Conservation (phyloP, 1,139 yeast genomes). For the Sugiyamaella castrensis region DNA sequence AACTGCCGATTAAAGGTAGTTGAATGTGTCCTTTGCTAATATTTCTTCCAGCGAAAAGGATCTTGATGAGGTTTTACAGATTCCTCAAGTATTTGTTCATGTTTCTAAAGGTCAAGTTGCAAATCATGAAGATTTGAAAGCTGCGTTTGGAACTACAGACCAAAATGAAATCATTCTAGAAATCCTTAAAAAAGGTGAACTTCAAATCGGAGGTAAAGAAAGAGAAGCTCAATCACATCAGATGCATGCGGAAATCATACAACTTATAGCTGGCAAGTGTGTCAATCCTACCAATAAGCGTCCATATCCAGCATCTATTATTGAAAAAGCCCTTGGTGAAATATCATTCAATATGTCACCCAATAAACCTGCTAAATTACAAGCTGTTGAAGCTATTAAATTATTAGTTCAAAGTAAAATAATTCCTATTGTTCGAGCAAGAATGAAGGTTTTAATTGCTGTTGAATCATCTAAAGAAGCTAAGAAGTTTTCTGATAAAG, state of each 20-base stretch:
- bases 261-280: slow-evolving; percentile 83
- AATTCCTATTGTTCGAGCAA: slow-evolving; percentile 91
- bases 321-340: slow-evolving; percentile 80
- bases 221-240: slow-evolving; percentile 72
- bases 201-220: slow-evolving; percentile 92
- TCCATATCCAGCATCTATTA: slow-evolving; percentile 91
- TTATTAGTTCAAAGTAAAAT: slow-evolving; percentile 71
- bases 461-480: slow-evolving; percentile 46
- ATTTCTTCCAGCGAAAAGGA: slow-evolving; percentile 63
- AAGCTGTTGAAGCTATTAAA: slow-evolving; percentile 89
- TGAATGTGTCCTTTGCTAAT: background rate
- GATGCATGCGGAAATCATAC: slow-evolving; percentile 78
- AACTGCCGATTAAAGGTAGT: too few species aligned
- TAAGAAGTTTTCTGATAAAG: slow-evolving; percentile 48
- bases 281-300: slow-evolving; percentile 86
- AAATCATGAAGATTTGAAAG: slow-evolving; percentile 73
- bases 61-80: slow-evolving; percentile 90
- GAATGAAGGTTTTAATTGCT: slow-evolving; percentile 72
- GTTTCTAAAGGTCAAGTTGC: slow-evolving; percentile 97
- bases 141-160: slow-evolving; percentile 73
- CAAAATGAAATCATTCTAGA: slow-evolving; percentile 71
- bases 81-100: slow-evolving; percentile 89
- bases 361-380: slow-evolving; percentile 78
- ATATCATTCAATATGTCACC: slow-evolving; percentile 77
- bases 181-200: slow-evolving; percentile 85